These are phyloP conservation scores for Candida golubevii DNA, from an alignment of 805 yeast species.

Conservation along the genomic window DNA sequence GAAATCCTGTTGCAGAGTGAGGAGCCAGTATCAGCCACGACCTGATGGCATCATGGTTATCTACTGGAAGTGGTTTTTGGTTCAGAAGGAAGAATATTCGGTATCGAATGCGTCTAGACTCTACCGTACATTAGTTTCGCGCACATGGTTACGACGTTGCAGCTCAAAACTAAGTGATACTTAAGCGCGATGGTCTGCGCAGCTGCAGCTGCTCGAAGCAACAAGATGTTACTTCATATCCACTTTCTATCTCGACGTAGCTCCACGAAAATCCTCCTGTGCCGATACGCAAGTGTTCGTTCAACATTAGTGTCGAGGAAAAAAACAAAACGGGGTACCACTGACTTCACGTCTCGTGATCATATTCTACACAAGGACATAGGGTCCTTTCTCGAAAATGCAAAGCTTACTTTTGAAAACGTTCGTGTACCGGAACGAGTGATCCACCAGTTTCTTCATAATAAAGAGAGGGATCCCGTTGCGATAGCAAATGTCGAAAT, in stretches of 20 bases:
- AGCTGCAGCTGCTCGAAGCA: too few species aligned
- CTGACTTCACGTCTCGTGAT: slow-evolving; percentile 27
- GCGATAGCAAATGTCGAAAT: slow-evolving; percentile 19
- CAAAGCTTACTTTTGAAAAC: slow-evolving; percentile 12
- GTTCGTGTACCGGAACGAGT: slow-evolving; percentile 20
- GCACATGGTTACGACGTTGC: too few species aligned
- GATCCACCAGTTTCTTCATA: slow-evolving; percentile 23
- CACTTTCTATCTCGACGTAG: too few species aligned
- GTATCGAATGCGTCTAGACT: too few species aligned
- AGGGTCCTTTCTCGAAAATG: slow-evolving; percentile 16
- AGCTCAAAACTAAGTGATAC: too few species aligned
- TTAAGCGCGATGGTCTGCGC: too few species aligned
- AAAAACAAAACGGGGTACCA: slow-evolving; percentile 30
- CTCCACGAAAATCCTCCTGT: too few species aligned
- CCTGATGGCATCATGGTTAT: not conserved
- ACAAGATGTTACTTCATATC: too few species aligned
- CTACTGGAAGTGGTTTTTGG: too few species aligned
- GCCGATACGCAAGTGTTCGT: too few species aligned
- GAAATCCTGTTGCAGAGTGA: slow-evolving; percentile 4
- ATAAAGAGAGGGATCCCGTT: slow-evolving; percentile 13
- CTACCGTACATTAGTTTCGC: too few species aligned
- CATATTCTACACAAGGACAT: slow-evolving; percentile 24
- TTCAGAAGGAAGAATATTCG: too few species aligned
- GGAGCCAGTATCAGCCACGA: not conserved
- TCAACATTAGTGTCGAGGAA: not conserved